Base-by-base conservation (phyloP, 1,284 basidiomycete genomes). In the Trametes sp. region DNA sequence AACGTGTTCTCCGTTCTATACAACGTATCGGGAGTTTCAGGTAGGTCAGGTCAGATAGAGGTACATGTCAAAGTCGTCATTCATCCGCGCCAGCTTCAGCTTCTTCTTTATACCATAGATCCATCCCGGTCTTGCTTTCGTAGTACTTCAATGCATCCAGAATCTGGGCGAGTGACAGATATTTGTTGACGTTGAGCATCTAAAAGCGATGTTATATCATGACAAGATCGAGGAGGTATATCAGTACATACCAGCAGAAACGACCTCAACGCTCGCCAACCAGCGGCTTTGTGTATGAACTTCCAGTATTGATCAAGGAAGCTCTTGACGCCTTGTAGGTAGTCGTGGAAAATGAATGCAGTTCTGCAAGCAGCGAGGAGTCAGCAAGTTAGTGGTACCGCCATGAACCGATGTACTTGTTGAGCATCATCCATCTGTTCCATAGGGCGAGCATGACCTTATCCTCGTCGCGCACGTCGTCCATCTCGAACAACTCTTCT, bases 391-490 rank as follows among this genome's bases (percentile, higher is more conserved):
- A 26, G 42, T n/a, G 31, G 44, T 29, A 46, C 48, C 26, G 13
- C 31, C 29, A 26, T 24, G 49, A 59, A 19, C 21, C n/a, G 4
- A 58, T 79, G 63, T 58, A 89, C 89, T 85, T 75, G 68, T 90
- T 82, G 36, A 88, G 73, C 54, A 87, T 75, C 2, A 91, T 88
- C 90, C 89, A 93, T 59, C 91, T 74, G 23, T 79, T 83, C 91
- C 90, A 92, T 9, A 93, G 75, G 2, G 89, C 88, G 60, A 87
- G 83, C 79, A 93, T 88, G 5, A 90, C 85, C 72, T 92, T 93
- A 63, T 88, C 84, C 62, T 92, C 89, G 64, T 91, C 89, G 29
- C 80, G 77, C 6, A 91, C 75, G 68, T 89, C 85, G 64, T 89
- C 86, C 45, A 82, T 75, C 63, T 90, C 87, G 62, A 85, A 90